Evolutionary conservation across 1,284 basidiomycete species (phyloP).

Genomic region (Jaminaea rosea): DNA sequence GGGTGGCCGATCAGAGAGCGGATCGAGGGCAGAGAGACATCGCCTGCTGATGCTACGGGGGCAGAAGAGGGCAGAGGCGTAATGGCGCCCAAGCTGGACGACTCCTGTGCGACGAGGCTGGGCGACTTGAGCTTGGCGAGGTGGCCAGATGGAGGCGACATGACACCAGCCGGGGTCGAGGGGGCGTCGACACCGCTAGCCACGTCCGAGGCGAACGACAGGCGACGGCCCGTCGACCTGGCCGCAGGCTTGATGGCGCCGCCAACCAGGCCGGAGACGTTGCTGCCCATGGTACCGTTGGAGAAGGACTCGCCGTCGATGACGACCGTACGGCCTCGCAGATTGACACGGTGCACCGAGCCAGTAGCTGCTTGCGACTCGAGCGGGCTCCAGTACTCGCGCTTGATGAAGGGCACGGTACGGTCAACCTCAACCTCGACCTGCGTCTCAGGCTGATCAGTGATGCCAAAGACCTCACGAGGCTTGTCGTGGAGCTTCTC

Average conservation of each 20-base stretch:
- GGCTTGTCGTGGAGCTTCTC: constrained; percentile 81
- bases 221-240: constrained; percentile 19
- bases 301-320: constrained; percentile 72
- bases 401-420: constrained; percentile 56
- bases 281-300: constrained; percentile 61
- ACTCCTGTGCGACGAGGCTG: constrained; percentile 27
- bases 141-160: constrained; percentile 19
- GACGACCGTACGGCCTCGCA: constrained; percentile 83
- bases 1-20: constrained; percentile 48
- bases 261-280: constrained; percentile 63
- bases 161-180: constrained; percentile 30
- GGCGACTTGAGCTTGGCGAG: constrained; percentile 14
- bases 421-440: constrained; percentile 90
- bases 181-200: constrained; percentile 7
- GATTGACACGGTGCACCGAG: constrained; percentile 77
- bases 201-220: constrained; percentile 18
- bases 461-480: constrained; percentile 78
- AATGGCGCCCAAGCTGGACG: too few species aligned
- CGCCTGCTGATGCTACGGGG: neutral
- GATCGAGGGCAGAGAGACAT: constrained; percentile 9
- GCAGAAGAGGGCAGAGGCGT: neutral
- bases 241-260: constrained; percentile 11
- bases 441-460: constrained; percentile 62
- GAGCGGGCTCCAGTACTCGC: constrained; percentile 73
- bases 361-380: constrained; percentile 62